phyloP scores from a whole-genome alignment of 2,329 filamentous ascomycete genomes.

The Nemania diffusa region DNA sequence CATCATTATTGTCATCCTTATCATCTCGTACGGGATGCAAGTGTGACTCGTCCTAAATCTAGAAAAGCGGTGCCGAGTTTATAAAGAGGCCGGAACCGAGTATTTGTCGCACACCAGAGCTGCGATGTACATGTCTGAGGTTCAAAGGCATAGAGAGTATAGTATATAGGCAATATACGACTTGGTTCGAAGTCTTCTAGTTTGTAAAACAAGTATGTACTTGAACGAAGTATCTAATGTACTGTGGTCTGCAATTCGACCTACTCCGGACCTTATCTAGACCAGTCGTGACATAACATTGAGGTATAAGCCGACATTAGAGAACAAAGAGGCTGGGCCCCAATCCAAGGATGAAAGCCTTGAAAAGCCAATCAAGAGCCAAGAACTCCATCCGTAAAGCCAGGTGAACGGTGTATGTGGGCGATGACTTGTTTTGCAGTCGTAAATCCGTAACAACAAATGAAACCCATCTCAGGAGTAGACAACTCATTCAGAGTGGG shows the following conservation, averaged over 20 bases:
- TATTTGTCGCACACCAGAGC: not conserved
- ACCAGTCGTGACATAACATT: slow-evolving; percentile 39
- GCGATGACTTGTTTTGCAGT: slow-evolving; percentile 38
- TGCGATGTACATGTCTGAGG: not conserved
- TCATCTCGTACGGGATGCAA: not conserved
- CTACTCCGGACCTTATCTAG: slow-evolving; percentile 39
- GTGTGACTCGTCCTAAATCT: not conserved
- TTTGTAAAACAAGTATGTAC: slow-evolving; percentile 41
- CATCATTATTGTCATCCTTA: too few species aligned
- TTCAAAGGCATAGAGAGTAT: not conserved
- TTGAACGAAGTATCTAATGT: slow-evolving; percentile 45
- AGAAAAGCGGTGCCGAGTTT: too few species aligned
- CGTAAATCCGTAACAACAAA: slow-evolving; percentile 44
- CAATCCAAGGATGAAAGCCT: slow-evolving; percentile 38
- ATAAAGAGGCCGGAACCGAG: too few species aligned
- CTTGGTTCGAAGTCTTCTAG: slow-evolving; percentile 13
- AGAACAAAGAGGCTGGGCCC: slow-evolving; percentile 35
- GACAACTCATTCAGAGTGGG: slow-evolving; percentile 20
- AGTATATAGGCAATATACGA: slow-evolving; percentile 13
- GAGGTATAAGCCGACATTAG: slow-evolving; percentile 41
- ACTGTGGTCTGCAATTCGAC: slow-evolving; percentile 38
- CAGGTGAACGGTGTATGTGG: slow-evolving; percentile 27
- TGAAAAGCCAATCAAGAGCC: slow-evolving; percentile 36
- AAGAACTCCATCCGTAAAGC: slow-evolving; percentile 45
- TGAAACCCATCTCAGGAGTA: slow-evolving; percentile 30